Evolutionary conservation across 495 filamentous ascomycete genomes (phyloP), one percentile per base, ranked within the genome.

Genomic region (Trichoderma parareesei): DNA sequence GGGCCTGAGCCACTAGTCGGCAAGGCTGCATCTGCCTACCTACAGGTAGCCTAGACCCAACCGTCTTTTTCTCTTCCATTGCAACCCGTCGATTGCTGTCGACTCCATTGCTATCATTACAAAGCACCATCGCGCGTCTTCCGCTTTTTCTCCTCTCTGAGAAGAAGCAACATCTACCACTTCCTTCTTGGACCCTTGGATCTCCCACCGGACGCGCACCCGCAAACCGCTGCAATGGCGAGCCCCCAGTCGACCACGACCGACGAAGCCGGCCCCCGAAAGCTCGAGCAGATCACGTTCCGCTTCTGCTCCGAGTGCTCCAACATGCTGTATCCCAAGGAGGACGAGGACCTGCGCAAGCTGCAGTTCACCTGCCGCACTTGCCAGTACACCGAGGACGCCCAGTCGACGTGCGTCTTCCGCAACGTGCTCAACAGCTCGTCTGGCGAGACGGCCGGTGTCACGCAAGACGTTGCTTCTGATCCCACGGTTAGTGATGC

Each of bases 281-380:
- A 73, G 42, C 76, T 78, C 64, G 90, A 92, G 72, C 91, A 93
- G 75, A 90, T 97, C 72, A 89, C 91, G 42, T 98, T 98, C 80
- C 87, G 89, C 66, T 98, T 98, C 84, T 98, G 94, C 79, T 88
- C 90, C 65, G 94, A 98, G 82, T 98, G 94, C 78, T 94, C 91
- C 70, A 99, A 99, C 83, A 89, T 99, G 85, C 81, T 99, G 62
- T 98, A 97, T 75, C 94, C 94, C 14, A 92, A 93, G 75, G 94
- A 99, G 80, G 91, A 97, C 74, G 81, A 82, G 62, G 74, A 79
- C 60, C 73, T 74, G 10, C 80, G 77, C 73, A 78, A 77, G 72
- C 76, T 83, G 42, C 74, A 80, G 66, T 82, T 83, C 68, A 78
- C 78, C 18, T 99, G 94, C 80, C 90, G 92, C 64, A 96, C 91